Base-by-base conservation (phyloP, 768 basidiomycete species). In the Albatrellus ellisii region DNA sequence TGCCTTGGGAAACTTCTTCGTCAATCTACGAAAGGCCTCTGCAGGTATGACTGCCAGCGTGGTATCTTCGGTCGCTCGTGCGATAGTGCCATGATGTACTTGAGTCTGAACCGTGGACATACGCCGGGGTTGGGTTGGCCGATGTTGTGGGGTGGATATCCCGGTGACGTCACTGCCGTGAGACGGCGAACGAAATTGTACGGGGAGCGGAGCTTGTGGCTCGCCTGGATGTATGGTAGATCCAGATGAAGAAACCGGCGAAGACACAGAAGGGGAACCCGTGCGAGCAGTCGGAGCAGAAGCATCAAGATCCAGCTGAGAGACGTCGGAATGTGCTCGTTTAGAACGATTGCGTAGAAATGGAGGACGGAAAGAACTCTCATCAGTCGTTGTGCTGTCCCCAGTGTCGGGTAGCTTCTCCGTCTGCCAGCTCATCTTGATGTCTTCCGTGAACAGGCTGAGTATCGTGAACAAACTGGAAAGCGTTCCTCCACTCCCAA, bases 41-140 rank as follows among this genome's bases (percentile, higher is more conserved):
- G 95, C 94, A 20, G 95, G 95, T 42, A 99, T 98, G 8, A 99
- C 94, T n/a, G 94, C 95, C 15, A 99, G 65, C 2, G 95, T 98
- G 4, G 86, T 86, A 53, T 99, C 95, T 41, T 87, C 84, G 4
- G 82, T 81, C 6, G 95, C 95, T 27, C 94, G 71, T n/a, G 91
- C 92, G 17, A 98, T 77, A 4, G 84, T 77, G 4, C 84, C 84
- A 52, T 77, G 73, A 52, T 75, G 73, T 33, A 67, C 53, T 35
- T 67, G 63, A 12, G 61, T 49, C 21, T 48, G 47, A 36, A 15
- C 15, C 18, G 47, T 45, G 2, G 25, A 15, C 27, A 25, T 44
- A 6, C 39, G 37, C 14, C n/a, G 20, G 14, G 25, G 24, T 4
- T 26, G 38, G 4, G 14, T 14, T 17, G 29, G 5, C n/a, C 29